phyloP scores from a whole-genome alignment of 75 land plant genomes.

The Isoetes taiwanensis region DNA sequence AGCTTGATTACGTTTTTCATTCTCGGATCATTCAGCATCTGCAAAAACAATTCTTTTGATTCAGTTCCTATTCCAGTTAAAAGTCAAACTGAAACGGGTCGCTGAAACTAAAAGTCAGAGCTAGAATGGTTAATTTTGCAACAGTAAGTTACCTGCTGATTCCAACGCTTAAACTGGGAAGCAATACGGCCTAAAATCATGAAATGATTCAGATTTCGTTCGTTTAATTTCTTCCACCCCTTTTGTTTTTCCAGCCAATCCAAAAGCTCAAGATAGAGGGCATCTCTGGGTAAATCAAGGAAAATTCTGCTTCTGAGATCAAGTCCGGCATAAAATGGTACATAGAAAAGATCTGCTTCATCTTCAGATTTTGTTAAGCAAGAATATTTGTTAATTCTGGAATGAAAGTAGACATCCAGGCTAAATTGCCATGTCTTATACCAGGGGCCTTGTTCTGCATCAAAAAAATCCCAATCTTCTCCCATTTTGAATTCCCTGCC shows the following conservation, averaged over 20 bases:
- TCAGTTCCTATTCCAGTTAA: too few relatives aligned
- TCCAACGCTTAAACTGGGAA: background rate
- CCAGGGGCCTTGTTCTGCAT: too few relatives aligned
- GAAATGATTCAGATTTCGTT: constrained; percentile 20
- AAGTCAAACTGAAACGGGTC: too few relatives aligned
- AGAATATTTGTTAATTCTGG: background rate
- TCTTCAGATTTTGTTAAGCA: constrained; percentile 2
- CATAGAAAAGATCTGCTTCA: constrained; percentile 6
- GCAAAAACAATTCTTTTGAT: too few relatives aligned
- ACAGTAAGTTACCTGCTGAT: too few relatives aligned
- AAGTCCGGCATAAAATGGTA: constrained; percentile 13
- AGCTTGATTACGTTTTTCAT: background rate
- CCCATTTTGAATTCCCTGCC: too few relatives aligned
- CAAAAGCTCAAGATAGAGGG: constrained; percentile 12
- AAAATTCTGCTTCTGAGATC: background rate
- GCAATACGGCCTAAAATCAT: constrained; percentile 19
- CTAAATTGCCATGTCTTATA: constrained; percentile 9
- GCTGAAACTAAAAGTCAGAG: too few relatives aligned
- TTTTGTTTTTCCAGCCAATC: constrained; percentile 21
- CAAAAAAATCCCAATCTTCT: too few relatives aligned
- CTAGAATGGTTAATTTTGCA: too few relatives aligned
- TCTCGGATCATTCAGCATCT: too few relatives aligned
- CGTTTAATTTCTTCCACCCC: constrained; percentile 20
- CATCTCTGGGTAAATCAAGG: constrained; percentile 10
- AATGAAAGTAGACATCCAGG: constrained; percentile 12